Evolutionary conservation across 148 eudicot species (phyloP), one percentile per base, ranked within the genome.

Genomic region (Cornus kousa): DNA sequence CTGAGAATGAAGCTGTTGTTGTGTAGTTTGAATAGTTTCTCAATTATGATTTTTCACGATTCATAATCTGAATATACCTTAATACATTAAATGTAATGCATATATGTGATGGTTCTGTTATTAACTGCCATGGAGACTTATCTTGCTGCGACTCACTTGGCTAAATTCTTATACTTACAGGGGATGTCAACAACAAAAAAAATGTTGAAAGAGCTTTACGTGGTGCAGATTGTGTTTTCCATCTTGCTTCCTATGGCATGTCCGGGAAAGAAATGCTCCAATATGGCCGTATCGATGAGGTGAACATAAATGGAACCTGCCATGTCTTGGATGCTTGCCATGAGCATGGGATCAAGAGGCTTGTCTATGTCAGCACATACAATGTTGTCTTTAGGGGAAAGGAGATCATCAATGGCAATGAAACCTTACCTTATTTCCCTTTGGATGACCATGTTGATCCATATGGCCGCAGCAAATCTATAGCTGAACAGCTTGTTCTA

Each of bases 261-360:
- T 95, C 97, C 10, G 98, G 98, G 43, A 93, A 95, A 82, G 97
- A 95, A 81, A 93, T 93, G 98, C 91, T 95, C 75, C 98, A 95
- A 85, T 87, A 74, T 86, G 90, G 94, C 31, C 94, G 93, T 67
- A 85, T 95, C 9, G 97, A 91, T 80, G 84, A 86, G 55, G 84
- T 93, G 22, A 95, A 95, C 79, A 89, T 95, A 28, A 88, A 86
- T 72, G 98, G 97, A 39, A 95, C 97, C 22, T 90, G 93, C 75
- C 90, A 87, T 78, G 72, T 95, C 50, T 32, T 95, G 65, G 97
- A 95, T 79, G 85, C 97, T 35, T 95, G 98, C 84, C 71, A 86
- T 71, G 88, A 93, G 40, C 78, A 87, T 50, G 93, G 89, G 68
- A 79, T 95, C 70, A 84, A 81, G 81, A 91, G 98, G 88, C 92